phyloP scores from a whole-genome alignment of 2,329 filamentous ascomycete species.

The Acarospora socialis region DNA sequence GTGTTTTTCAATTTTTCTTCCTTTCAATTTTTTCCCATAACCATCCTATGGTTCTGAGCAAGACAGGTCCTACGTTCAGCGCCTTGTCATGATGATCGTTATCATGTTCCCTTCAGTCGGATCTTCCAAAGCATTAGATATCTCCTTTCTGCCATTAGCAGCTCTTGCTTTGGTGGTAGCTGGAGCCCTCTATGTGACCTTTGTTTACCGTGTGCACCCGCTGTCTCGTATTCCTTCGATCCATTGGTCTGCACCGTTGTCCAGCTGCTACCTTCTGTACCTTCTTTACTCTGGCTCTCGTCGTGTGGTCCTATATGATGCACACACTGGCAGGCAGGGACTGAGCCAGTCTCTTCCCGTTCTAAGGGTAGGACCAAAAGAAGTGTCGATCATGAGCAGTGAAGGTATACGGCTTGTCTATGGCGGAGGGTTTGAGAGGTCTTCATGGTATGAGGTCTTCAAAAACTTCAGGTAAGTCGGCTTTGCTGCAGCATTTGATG shows the following conservation, averaged over 20 bases:
- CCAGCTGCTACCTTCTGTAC: constrained; percentile 5
- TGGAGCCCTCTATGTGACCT: no score
- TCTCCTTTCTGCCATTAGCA: no score
- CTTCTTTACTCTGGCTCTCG: constrained; percentile 6
- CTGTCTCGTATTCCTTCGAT: constrained; percentile 5
- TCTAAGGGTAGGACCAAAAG: constrained; percentile 8
- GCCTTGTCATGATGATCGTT: no score
- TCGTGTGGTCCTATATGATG: constrained; percentile 4
- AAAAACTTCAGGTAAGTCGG: constrained; percentile 8
- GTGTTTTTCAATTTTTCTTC: no score
- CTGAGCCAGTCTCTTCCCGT: constrained; percentile 1
- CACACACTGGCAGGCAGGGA: constrained; percentile 1
- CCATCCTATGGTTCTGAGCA: no score
- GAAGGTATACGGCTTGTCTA: constrained; percentile 8
- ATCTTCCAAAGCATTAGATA: no score
- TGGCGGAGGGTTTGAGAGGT: constrained; percentile 7
- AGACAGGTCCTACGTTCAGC: no score
- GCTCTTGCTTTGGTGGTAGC: no score
- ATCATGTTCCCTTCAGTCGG: no score
- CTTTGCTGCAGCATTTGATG: background rate
- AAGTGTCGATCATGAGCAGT: constrained; percentile 10
- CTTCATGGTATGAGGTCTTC: constrained; percentile 9
- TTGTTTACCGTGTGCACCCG: no score
- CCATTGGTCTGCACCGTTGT: constrained; percentile 10
- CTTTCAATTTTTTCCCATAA: no score